Evolutionary conservation across 1,139 yeast species (phyloP).

Genomic region (Nakaseomyces sp.): DNA sequence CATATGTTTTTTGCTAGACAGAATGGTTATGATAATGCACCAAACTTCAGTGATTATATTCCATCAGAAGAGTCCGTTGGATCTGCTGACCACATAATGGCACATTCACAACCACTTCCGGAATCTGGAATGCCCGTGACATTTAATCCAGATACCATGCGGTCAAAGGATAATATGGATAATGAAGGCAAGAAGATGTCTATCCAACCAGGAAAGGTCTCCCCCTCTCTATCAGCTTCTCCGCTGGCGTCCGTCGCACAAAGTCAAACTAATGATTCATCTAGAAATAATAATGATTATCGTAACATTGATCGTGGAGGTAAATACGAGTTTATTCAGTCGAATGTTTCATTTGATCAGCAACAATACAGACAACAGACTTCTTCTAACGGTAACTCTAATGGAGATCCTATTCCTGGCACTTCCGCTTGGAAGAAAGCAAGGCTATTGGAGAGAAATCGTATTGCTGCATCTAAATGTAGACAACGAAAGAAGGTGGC

Average conservation of each 20-base stretch:
- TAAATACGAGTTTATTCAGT: neutral
- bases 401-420: constrained; percentile 62
- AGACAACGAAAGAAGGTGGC: constrained; percentile 67
- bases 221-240: constrained; percentile 2
- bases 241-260: neutral
- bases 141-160: neutral
- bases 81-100: neutral
- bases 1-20: constrained; percentile 2
- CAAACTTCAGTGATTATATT: neutral
- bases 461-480: constrained; percentile 71
- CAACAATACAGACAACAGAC: neutral
- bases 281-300: neutral
- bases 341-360: neutral
- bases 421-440: constrained; percentile 75
- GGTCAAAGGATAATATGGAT: neutral
- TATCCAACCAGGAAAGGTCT: neutral
- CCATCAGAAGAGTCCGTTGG: constrained; percentile 1
- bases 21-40: neutral
- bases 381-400: constrained; percentile 4
- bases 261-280: neutral
- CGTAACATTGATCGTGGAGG: neutral
- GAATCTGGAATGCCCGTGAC: constrained; percentile 1
- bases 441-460: constrained; percentile 55
- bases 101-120: constrained; percentile 3
- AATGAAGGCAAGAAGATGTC: neutral